A percentile compares a stretch with the other conserved stretches of the same genome.
These are phyloP conservation scores for Jaltomata sinuosa DNA, from an alignment of 257 asterid genomes.

Conservation along the genomic window DNA sequence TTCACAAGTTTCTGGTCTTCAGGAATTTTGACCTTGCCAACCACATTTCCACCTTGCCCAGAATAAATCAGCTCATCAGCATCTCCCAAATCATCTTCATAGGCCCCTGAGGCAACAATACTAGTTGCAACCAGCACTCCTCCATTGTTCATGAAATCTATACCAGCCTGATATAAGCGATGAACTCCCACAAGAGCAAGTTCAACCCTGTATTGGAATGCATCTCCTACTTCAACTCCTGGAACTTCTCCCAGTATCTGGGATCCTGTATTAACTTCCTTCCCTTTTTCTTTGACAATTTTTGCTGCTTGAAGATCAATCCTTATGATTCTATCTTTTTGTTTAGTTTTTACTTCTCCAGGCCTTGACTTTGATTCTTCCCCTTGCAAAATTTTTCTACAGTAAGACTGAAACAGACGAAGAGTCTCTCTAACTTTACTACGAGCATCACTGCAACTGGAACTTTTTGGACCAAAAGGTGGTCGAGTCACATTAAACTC, in stretches of 20 bases:
- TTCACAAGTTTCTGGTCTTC: conserved; percentile 78
- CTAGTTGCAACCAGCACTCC: conserved; percentile 51
- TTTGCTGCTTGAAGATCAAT: conserved; percentile 51
- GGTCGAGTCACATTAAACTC: conserved; percentile 33
- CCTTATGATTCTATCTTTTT: conserved; percentile 22
- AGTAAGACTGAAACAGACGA: conserved; percentile 42
- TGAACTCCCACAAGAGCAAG: conserved; percentile 78
- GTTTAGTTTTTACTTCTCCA: too few species aligned
- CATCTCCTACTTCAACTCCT: conserved; percentile 78
- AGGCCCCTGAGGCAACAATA: conserved; percentile 72
- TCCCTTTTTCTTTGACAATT: conserved; percentile 33
- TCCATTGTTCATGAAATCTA: conserved; percentile 35
- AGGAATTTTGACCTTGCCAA: conserved; percentile 39
- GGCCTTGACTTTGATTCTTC: conserved; percentile 49
- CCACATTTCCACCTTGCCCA: conserved; percentile 72
- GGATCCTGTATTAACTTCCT: conserved; percentile 40
- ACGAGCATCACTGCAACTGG: conserved; percentile 58
- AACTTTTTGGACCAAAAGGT: conserved; percentile 48
- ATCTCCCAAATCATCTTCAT: conserved; percentile 51
- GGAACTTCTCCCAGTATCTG: conserved; percentile 36
- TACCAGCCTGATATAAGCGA: conserved; percentile 64
- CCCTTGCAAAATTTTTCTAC: conserved; percentile 70
- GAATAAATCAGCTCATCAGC: conserved; percentile 60
- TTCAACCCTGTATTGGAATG: conserved; percentile 79
- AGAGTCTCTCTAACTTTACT: conserved; percentile 63